Conservation (phyloP, 129 eudicot genomes). For the Lonicera japonica region DNA sequence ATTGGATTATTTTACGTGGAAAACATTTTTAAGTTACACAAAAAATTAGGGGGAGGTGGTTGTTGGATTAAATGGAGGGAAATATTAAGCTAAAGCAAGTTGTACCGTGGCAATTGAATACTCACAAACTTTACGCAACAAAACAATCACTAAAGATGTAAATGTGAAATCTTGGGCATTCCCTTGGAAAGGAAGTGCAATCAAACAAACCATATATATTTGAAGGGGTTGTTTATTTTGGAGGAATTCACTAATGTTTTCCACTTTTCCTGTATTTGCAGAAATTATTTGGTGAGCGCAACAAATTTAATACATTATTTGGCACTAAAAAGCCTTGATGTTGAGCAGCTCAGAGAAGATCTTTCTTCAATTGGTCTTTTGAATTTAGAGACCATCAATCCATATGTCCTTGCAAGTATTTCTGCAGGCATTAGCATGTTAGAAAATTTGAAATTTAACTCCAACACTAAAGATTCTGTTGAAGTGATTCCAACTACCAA, state of each 20-base stretch:
- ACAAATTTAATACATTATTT: slow-evolving; percentile 61
- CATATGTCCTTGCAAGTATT: slow-evolving; percentile 63
- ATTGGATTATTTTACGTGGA: no score
- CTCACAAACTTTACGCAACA: no score
- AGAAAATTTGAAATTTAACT: slow-evolving; percentile 31
- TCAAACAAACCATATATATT: no score
- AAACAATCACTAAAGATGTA: no score
- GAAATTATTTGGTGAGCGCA: slow-evolving; percentile 49
- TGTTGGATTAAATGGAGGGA: no score
- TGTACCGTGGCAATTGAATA: no score
- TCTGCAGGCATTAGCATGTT: slow-evolving; percentile 64
- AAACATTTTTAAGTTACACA: no score
- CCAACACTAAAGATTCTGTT: slow-evolving; percentile 20
- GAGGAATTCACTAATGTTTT: background rate
- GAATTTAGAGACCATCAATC: slow-evolving; percentile 56
- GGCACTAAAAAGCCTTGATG: slow-evolving; percentile 66
- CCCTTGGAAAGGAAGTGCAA: no score
- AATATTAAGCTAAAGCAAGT: no score
- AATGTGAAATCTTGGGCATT: no score
- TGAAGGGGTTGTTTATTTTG: background rate
- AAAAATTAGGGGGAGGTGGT: no score
- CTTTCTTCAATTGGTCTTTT: slow-evolving; percentile 55
- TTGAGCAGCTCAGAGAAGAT: slow-evolving; percentile 51
- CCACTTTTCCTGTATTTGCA: slow-evolving; percentile 39
- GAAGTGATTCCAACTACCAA: slow-evolving; percentile 17